These are phyloP conservation scores for Boletus edulis DNA, from an alignment of 768 basidiomycete genomes.

Conservation along the genomic window DNA sequence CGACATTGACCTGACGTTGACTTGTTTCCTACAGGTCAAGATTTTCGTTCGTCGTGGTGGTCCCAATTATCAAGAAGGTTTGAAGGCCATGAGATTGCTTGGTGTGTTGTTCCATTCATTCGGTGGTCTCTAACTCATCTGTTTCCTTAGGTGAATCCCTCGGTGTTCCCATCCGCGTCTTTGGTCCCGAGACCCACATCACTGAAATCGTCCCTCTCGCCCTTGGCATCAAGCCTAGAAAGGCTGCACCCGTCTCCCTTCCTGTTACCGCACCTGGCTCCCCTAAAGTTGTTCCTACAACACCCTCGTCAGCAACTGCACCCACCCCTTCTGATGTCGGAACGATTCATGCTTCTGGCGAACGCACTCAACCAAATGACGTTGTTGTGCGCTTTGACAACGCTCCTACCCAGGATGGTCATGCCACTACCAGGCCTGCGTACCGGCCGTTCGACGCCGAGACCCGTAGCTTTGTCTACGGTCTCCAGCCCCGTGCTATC, in stretches of 20 bases:
- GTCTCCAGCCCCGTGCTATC: constrained; percentile 98
- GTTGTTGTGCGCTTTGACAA: constrained; percentile 87
- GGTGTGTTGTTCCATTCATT: constrained; percentile 32
- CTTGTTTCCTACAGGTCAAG: constrained; percentile 65
- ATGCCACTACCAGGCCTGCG: constrained; percentile 56
- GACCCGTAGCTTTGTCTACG: constrained; percentile 97
- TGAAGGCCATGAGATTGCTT: constrained; percentile 97
- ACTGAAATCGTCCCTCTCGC: constrained; percentile 98
- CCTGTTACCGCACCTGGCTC: constrained; percentile 49
- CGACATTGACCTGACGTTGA: background rate
- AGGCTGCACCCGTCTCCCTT: constrained; percentile 32
- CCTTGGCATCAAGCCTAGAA: constrained; percentile 61
- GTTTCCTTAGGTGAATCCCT: constrained; percentile 69
- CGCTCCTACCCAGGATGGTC: constrained; percentile 27
- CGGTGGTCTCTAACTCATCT: background rate
- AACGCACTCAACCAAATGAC: constrained; percentile 81
- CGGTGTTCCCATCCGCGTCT: constrained; percentile 95
- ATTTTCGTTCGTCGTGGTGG: constrained; percentile 98
- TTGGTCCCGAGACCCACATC: constrained; percentile 97
- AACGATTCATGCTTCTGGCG: constrained; percentile 71
- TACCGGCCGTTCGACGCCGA: constrained; percentile 90
- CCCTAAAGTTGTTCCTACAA: constrained; percentile 24
- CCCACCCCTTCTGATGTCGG: constrained; percentile 54
- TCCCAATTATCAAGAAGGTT: constrained; percentile 98
- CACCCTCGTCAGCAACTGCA: constrained; percentile 35